phyloP scores from a whole-genome alignment of 179 eudicot genomes.

The Heliamphora pulchella region DNA sequence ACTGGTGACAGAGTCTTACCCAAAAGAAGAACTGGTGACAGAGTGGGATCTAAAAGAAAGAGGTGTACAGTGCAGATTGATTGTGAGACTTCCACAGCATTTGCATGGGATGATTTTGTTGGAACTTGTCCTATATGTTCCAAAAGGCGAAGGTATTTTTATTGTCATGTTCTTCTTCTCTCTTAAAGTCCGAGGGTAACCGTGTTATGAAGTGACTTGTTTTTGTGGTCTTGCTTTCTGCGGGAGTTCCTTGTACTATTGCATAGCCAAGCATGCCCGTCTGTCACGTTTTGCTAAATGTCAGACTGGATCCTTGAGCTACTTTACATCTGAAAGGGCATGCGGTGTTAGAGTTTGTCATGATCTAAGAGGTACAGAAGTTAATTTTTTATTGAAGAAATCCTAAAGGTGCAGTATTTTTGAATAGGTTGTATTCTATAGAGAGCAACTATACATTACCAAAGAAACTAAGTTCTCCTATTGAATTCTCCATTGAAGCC shows the following conservation, averaged over 20 bases:
- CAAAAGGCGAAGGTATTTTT: conserved; percentile 43
- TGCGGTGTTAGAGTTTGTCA: neutral
- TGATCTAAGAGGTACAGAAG: neutral
- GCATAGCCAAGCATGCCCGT: neutral
- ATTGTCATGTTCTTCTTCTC: neutral
- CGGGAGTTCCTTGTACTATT: neutral
- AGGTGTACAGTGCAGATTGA: conserved; percentile 10
- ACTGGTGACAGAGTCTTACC: too few relatives aligned
- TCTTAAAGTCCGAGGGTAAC: conserved; percentile 31
- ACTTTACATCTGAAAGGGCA: neutral
- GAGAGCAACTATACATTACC: neutral
- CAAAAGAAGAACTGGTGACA: conserved; percentile 4
- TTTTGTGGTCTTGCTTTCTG: neutral
- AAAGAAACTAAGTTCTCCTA: neutral
- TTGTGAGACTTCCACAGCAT: conserved; percentile 8
- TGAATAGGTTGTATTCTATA: neutral
- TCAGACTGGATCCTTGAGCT: neutral
- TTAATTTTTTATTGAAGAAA: neutral
- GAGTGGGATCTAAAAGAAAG: conserved; percentile 15
- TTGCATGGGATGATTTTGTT: conserved; percentile 17
- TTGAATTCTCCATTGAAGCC: neutral
- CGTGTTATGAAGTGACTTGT: neutral
- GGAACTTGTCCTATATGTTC: conserved; percentile 31
- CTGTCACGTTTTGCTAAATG: neutral
- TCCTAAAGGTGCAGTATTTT: neutral